A percentile compares a stretch with the other conserved stretches of the same genome.
Evolutionary conservation across 345 rosid genomes (phyloP).

Genomic region (Ailanthus altissimus): DNA sequence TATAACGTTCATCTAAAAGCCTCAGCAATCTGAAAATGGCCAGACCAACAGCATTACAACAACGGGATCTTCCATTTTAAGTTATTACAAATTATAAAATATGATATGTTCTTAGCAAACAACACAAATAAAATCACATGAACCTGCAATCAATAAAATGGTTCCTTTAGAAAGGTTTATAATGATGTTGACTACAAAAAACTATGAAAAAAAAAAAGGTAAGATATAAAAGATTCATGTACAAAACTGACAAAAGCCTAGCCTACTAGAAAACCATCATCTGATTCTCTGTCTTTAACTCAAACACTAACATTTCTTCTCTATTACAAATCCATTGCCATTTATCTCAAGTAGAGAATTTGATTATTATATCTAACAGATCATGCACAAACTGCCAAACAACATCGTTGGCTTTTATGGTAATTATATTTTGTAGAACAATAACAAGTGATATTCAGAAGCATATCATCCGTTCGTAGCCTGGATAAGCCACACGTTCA

Average conservation of each 20-base stretch:
- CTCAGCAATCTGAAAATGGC: slow-evolving; percentile 67
- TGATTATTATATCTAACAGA: neutral
- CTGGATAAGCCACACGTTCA: neutral
- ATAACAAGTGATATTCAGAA: neutral
- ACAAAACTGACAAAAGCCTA: neutral
- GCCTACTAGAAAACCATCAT: neutral
- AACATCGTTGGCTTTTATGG: neutral
- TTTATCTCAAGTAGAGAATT: neutral
- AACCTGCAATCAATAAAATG: neutral
- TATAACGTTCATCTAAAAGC: slow-evolving; percentile 87
- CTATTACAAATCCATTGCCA: neutral
- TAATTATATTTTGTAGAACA: neutral
- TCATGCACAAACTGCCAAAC: neutral
- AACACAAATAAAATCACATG: neutral
- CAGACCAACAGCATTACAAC: slow-evolving; percentile 17
- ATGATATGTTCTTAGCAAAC: neutral
- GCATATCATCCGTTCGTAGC: neutral
- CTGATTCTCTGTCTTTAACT: neutral
- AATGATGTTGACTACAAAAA: neutral
- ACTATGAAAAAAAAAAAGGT: neutral
- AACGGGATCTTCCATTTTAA: neutral
- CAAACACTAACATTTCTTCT: neutral
- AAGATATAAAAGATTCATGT: neutral
- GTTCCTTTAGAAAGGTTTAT: neutral
- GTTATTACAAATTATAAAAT: neutral